Conservation (phyloP, 2,329 filamentous ascomycete genomes). For the Xylariales sp. region DNA sequence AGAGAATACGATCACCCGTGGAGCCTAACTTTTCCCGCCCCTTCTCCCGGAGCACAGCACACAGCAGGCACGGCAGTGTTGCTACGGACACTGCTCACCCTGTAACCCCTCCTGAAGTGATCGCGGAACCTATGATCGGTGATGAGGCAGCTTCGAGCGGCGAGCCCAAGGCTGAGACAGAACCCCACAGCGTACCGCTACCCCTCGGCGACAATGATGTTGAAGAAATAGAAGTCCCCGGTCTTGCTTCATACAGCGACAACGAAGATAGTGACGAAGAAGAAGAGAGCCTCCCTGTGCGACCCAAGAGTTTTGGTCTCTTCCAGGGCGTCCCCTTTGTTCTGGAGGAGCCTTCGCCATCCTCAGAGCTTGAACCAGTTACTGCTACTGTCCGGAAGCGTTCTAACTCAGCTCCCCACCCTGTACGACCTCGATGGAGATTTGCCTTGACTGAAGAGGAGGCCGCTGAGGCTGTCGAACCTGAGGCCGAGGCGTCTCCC, state of each 20-base stretch:
- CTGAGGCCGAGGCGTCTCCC: background rate
- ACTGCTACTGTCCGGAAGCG: constrained; percentile 35
- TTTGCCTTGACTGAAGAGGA: constrained; percentile 7
- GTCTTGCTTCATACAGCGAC: constrained; percentile 58
- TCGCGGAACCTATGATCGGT: background rate
- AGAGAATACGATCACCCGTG: constrained; percentile 62
- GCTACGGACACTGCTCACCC: constrained; percentile 32
- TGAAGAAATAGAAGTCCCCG: constrained; percentile 76
- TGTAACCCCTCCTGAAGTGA: background rate
- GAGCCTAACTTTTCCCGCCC: constrained; percentile 43
- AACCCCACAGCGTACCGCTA: constrained; percentile 62
- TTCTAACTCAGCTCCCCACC: constrained; percentile 45
- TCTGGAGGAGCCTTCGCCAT: constrained; percentile 29
- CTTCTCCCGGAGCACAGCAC: constrained; percentile 42
- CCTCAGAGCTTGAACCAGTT: constrained; percentile 23
- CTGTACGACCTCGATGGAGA: constrained; percentile 21
- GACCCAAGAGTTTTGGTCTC: constrained; percentile 22
- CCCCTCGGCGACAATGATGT: constrained; percentile 65
- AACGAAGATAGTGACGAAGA: constrained; percentile 50
- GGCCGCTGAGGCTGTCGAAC: background rate
- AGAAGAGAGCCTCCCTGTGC: constrained; percentile 13
- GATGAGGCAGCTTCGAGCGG: constrained; percentile 4
- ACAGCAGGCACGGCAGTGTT: constrained; percentile 33
- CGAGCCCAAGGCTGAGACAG: constrained; percentile 13
- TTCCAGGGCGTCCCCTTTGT: constrained; percentile 11